Conservation (phyloP, 305 asterid species). For the Fraxinus albicans region DNA sequence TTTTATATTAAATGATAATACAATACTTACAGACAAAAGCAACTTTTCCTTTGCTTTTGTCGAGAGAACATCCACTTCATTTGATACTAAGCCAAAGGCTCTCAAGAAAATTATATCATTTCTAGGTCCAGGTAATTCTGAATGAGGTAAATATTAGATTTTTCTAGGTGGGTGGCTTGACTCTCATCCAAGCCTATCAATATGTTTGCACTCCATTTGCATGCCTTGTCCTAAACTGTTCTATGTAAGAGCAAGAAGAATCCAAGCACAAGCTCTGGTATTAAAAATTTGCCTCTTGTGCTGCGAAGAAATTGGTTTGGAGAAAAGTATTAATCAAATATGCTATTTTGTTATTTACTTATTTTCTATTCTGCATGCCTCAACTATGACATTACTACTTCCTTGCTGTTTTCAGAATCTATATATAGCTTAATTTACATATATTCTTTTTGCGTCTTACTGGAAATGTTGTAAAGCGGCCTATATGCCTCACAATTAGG, state of each 20-base stretch:
- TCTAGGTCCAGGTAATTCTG: neutral
- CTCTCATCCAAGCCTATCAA: neutral
- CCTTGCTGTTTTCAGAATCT: neutral
- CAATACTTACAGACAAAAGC: neutral
- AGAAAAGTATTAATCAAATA: neutral
- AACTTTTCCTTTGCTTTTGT: neutral
- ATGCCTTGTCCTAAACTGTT: neutral
- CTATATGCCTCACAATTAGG: slow-evolving; percentile 44
- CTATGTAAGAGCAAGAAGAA: neutral
- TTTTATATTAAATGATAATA: neutral
- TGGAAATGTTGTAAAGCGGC: slow-evolving; percentile 13
- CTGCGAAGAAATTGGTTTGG: neutral
- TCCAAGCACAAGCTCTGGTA: neutral
- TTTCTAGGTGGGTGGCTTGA: neutral
- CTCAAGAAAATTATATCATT: neutral
- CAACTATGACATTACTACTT: neutral
- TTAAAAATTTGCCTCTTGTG: neutral
- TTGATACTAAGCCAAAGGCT: neutral
- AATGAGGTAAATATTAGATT: neutral
- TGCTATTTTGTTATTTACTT: neutral
- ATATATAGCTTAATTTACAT: neutral
- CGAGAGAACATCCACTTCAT: neutral
- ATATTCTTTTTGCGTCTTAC: slow-evolving; percentile 6
- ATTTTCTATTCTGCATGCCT: neutral
- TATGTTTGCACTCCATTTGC: neutral